Conservation (phyloP, 1,284 basidiomycete genomes). For the Ceratorhiza oryzae-sativae region DNA sequence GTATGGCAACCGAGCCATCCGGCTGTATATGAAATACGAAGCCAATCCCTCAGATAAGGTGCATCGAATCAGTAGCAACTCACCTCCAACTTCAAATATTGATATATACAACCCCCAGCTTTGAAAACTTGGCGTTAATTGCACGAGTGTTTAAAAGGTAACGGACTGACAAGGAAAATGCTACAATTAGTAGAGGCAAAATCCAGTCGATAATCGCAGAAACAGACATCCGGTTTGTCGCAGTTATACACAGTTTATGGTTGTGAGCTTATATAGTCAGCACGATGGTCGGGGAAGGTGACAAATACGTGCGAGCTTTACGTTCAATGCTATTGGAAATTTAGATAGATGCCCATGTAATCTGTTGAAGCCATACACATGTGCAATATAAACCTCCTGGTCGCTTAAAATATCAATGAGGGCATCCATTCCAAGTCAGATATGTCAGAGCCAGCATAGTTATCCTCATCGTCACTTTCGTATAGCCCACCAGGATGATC, state of each 20-base stretch:
- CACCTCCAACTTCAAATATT: slow-evolving; percentile 54
- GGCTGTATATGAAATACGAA: slow-evolving; percentile 46
- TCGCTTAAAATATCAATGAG: slow-evolving; percentile 18
- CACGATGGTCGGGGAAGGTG: too few species aligned
- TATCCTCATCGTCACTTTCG: slow-evolving; percentile 33
- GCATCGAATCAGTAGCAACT: slow-evolving; percentile 38
- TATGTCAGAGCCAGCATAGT: slow-evolving; percentile 8
- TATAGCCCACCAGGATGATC: not conserved
- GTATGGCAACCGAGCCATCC: slow-evolving; percentile 54
- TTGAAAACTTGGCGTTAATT: not conserved
- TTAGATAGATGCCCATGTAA: not conserved
- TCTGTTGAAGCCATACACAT: not conserved
- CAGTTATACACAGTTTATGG: not conserved
- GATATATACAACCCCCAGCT: slow-evolving; percentile 49
- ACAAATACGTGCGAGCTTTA: too few species aligned
- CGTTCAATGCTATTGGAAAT: not conserved
- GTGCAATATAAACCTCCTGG: not conserved
- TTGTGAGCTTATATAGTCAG: too few species aligned
- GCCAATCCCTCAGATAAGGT: slow-evolving; percentile 11
- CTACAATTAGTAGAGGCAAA: slow-evolving; percentile 5
- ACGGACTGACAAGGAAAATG: slow-evolving; percentile 3
- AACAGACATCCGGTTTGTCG: not conserved
- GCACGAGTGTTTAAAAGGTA: not conserved
- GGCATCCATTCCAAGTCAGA: slow-evolving; percentile 23
- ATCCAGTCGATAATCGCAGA: slow-evolving; percentile 16